Evolutionary conservation across 345 rosid species (phyloP).

Genomic region (Hibiscus tridactylites): DNA sequence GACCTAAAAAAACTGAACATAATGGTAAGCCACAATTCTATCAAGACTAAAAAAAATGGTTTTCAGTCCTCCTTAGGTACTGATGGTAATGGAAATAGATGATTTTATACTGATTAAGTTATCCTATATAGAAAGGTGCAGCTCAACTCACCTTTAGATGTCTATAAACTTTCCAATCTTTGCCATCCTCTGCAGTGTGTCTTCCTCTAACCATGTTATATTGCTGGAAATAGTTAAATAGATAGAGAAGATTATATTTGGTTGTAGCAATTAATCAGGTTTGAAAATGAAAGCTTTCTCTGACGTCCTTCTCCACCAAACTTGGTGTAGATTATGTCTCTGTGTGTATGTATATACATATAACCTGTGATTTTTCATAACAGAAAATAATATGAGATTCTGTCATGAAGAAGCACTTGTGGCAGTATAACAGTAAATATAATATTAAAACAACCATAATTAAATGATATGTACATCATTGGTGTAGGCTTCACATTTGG

Average conservation of each 20-base stretch:
- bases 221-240: not conserved
- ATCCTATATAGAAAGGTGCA: not conserved
- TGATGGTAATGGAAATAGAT: not conserved
- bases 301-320: not conserved
- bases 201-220: not conserved
- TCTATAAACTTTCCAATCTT: not conserved
- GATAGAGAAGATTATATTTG: not conserved
- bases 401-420: not conserved
- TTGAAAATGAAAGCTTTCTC: not conserved
- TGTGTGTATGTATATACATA: not conserved
- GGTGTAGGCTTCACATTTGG: conserved; percentile 18
- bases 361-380: not conserved
- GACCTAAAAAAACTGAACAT: conserved; percentile 1
- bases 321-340: not conserved
- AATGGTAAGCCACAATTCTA: conserved; percentile 21
- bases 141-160: not conserved
- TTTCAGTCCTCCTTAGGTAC: not conserved
- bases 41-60: not conserved
- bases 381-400: not conserved
- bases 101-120: not conserved
- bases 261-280: not conserved
- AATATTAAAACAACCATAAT: not conserved
- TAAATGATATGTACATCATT: not conserved
- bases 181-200: not conserved
- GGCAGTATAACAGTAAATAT: not conserved